Evolutionary conservation across 345 rosid genomes (phyloP).

Genomic region (Gossypium stocksii): DNA sequence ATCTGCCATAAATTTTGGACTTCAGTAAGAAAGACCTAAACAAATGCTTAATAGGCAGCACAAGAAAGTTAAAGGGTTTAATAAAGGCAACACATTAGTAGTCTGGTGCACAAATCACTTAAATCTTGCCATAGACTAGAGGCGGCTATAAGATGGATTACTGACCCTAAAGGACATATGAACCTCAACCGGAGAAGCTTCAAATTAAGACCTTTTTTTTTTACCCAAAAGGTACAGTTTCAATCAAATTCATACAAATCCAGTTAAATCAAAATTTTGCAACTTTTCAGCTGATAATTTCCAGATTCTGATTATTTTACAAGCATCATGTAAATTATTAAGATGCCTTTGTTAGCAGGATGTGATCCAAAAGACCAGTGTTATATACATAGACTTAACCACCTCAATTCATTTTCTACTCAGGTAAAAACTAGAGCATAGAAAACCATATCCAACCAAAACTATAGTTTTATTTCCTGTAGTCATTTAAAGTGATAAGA

Average conservation of each 20-base stretch:
- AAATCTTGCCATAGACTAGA: no score
- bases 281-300: not conserved
- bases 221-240: not conserved
- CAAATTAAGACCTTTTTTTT: not conserved
- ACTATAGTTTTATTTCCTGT: not conserved
- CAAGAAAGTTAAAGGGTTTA: not conserved
- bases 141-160: no score
- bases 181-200: not conserved
- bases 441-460: not conserved
- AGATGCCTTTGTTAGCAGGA: no score
- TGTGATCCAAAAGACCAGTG: no score
- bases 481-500: not conserved
- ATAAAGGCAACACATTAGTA: not conserved
- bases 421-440: not conserved
- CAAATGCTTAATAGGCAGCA: not conserved
- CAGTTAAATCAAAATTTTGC: no score
- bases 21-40: slow-evolving; percentile 9
- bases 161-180: no score
- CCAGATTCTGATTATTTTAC: not conserved
- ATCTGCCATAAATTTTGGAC: slow-evolving; percentile 40
- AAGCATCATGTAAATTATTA: no score
- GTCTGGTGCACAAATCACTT: no score
- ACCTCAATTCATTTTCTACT: not conserved
- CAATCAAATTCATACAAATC: not conserved
- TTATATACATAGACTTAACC: no score